These are phyloP conservation scores for Alternaria viburni DNA, from an alignment of 2,329 filamentous ascomycete genomes.

Conservation along the genomic window DNA sequence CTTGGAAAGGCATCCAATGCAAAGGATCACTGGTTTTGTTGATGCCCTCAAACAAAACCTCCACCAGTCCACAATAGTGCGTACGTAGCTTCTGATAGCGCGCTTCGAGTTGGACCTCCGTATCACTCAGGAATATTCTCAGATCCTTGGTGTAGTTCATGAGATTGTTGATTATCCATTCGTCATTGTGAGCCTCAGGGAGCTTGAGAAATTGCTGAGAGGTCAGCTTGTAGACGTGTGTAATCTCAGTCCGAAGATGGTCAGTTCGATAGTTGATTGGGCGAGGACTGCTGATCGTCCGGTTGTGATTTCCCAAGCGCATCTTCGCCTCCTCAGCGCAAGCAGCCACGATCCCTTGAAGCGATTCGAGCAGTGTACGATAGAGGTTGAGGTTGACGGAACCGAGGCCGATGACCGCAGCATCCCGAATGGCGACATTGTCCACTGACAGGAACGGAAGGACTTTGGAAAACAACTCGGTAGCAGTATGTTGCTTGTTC, in stretches of 20 bases:
- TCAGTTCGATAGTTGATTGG: constrained; percentile 84
- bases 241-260: constrained; percentile 88
- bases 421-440: constrained; percentile 81
- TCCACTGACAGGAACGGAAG: constrained; percentile 84
- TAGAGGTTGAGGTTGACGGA: constrained; percentile 97
- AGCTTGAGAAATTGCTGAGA: constrained; percentile 86
- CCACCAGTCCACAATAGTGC: constrained; percentile 92
- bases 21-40: constrained; percentile 83
- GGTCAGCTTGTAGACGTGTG: constrained; percentile 93
- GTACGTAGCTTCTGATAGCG: constrained; percentile 89
- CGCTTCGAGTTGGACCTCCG: constrained; percentile 92
- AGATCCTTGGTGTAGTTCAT: constrained; percentile 90
- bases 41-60: constrained; percentile 90
- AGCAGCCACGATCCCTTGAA: constrained; percentile 83
- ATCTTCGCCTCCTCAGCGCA: constrained; percentile 90
- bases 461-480: constrained; percentile 87
- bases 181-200: constrained; percentile 79
- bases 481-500: constrained; percentile 84
- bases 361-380: constrained; percentile 83
- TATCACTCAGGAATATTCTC: constrained; percentile 92
- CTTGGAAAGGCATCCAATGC: constrained; percentile 97
- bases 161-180: constrained; percentile 89
- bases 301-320: constrained; percentile 76
- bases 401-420: constrained; percentile 88
- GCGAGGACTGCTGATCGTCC: constrained; percentile 77